phyloP scores from a whole-genome alignment of 1,284 basidiomycete genomes.

The Apiotrichum siamense region DNA sequence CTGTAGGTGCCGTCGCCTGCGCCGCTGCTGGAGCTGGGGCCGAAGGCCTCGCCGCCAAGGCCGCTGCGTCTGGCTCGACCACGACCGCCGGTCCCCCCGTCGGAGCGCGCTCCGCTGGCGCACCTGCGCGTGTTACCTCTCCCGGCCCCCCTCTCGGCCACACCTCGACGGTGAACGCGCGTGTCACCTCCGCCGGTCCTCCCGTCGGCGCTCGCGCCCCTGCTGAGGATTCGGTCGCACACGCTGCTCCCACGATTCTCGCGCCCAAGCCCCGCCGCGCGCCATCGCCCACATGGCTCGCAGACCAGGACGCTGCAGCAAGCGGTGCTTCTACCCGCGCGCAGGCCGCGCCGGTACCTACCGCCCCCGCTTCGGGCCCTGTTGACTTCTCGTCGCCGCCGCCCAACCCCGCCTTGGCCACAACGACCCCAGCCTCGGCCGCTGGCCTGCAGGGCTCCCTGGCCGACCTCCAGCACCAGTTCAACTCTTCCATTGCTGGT shows the following conservation, averaged over 20 bases:
- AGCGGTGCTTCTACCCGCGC: not conserved
- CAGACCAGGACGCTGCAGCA: not conserved
- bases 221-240: not conserved
- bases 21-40: not conserved
- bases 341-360: not conserved
- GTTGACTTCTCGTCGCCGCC: not conserved
- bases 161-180: not conserved
- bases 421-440: not conserved
- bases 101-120: not conserved
- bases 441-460: not conserved
- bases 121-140: not conserved
- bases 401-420: not conserved
- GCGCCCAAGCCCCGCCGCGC: not conserved
- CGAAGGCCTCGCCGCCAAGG: too few species aligned
- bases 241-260: not conserved
- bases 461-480: not conserved
- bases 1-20: not conserved
- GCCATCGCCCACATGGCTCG: not conserved
- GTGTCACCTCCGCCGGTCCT: not conserved
- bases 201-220: not conserved
- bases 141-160: slow-evolving; percentile 13
- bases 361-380: not conserved
- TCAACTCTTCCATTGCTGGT: not conserved
- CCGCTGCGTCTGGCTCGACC: too few species aligned
- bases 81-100: not conserved